Evolutionary conservation across 202 grass and related monocot genomes (phyloP), one percentile per base, ranked within the genome.

Genomic region (Saccharum hybrid): DNA sequence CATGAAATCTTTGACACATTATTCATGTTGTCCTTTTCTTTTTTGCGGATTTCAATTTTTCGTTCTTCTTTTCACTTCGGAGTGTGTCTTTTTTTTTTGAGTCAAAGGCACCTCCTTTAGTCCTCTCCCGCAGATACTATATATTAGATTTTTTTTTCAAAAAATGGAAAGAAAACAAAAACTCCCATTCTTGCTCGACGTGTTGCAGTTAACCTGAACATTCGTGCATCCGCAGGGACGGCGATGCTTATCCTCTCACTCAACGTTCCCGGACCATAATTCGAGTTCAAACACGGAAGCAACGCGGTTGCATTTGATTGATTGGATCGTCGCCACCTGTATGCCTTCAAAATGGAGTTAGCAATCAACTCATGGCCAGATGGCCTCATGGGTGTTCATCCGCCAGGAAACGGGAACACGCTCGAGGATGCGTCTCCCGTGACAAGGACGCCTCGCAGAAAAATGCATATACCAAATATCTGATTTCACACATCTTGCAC

Each of bases 181-280:
- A 36, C 34, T 49, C 13, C 13, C 2, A 7, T 19, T 23, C 21
- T 11, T 77, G 57, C 38, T 45, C 9, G 75, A 78, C 75, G 33
- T 18, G 48, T 19, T 42, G 48, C 8, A 8, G 8, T 14, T 5
- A 18, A 16, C 77, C 34, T 21, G 49, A 71, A 71, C 48, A 59
- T 60, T 71, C 23, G 45, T 37, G 19, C 63, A 38, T 36, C 42
- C 62, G 6, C 22, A 28, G 42, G 0, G 63, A 70, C 52, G 34
- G 14, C 52, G 52, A 81, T 5, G 38, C 67, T 45, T 81, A 48
- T 72, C 79, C 40, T 15, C 26, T 72, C 12, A 48, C 26, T 72
- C 11, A 46, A 26, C 23, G 52, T 56, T 39, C 19, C 10, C 0
- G 21, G 8, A 41, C 21, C 49, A 59, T 43, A 19, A 11, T 71